These are phyloP conservation scores for Solanum sitiens DNA, from an alignment of 257 asterid genomes.

Conservation along the genomic window DNA sequence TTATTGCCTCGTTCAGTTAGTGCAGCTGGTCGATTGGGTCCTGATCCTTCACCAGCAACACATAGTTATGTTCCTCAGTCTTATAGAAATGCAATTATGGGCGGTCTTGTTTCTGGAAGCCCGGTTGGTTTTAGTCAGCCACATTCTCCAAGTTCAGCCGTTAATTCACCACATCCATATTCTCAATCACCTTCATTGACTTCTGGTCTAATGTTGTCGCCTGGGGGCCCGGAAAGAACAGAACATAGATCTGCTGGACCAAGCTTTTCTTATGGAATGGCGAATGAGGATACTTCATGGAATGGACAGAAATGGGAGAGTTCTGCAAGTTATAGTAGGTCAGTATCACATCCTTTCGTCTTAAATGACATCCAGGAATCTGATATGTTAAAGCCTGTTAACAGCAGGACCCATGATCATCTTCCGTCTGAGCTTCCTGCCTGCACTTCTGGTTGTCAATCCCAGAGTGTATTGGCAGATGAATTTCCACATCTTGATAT, in stretches of 20 bases:
- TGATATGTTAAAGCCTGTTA: conserved; percentile 23
- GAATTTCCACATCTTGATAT: not conserved
- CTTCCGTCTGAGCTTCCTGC: conserved; percentile 19
- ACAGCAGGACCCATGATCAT: conserved; percentile 36
- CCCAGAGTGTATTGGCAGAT: not conserved
- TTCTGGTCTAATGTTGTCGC: conserved; percentile 33
- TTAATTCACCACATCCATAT: conserved; percentile 28
- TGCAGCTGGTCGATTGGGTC: conserved; percentile 72
- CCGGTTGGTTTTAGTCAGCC: conserved; percentile 35
- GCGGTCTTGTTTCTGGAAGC: conserved; percentile 32
- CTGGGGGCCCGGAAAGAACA: conserved; percentile 34
- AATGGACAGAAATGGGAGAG: conserved; percentile 48
- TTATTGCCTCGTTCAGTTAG: conserved; percentile 57
- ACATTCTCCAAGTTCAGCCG: conserved; percentile 29
- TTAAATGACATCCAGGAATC: conserved; percentile 27
- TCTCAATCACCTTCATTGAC: conserved; percentile 27
- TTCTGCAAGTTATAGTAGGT: conserved; percentile 33
- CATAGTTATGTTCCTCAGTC: conserved; percentile 62
- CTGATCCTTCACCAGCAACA: conserved; percentile 39
- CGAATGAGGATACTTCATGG: conserved; percentile 28
- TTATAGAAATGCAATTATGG: conserved; percentile 73
- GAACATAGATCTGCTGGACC: conserved; percentile 31
- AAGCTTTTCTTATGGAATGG: conserved; percentile 48
- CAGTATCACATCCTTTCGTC: conserved; percentile 8
- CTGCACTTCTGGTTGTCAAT: not conserved